Evolutionary conservation across 2,329 filamentous ascomycete species (phyloP), one percentile per base, ranked within the genome.

Genomic region (Neopestalotiopsis clavispora): DNA sequence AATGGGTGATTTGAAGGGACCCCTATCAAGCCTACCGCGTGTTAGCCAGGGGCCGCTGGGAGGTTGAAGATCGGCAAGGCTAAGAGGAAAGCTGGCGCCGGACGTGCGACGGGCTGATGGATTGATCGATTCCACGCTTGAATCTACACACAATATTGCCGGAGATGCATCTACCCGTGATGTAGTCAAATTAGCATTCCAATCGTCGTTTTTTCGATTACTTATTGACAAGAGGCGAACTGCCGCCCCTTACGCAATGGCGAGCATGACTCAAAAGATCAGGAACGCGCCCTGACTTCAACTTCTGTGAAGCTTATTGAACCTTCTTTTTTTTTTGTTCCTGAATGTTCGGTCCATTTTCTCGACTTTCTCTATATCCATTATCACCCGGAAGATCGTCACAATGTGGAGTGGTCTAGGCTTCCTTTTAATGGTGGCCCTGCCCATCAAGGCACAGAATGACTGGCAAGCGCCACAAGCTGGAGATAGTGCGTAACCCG

Each of bases 181-280:
- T 14, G 23, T 7, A 59, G 34, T 32, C 28, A 59, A 30, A 30
- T 59, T 59, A 30, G 30, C 57, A 30, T 30, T 59, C 17, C 23
- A 59, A 59, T 34, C 57, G 57, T 59, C 30, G 23, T 10, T 59
- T 59, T 23, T 59, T n/a, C 23, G 57, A 34, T 59, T 34, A 59
- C 6, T 59, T 20, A 32, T 59, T 59, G 14, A 23, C 30, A 6
- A 23, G 20, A 4, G 14, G n/a, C 30, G 10, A 28, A 59, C 23
- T 34, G 57, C 5, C 30, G 14, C n/a, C 45, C 45, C 17, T n/a
- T 20, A 52, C 17, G 45, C 17, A 20, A 52, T 52, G 17, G 12
- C 30, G 10, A 28, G 20, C 30, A 59, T 59, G 57, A 10, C 23
- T 59, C 9, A 28, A 59, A 34, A 59, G 20, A 30, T 52, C 45